Evolutionary conservation across 2,329 filamentous ascomycete genomes (phyloP), one percentile per base, ranked within the genome.

Genomic region (Microdochium bolleyi): DNA sequence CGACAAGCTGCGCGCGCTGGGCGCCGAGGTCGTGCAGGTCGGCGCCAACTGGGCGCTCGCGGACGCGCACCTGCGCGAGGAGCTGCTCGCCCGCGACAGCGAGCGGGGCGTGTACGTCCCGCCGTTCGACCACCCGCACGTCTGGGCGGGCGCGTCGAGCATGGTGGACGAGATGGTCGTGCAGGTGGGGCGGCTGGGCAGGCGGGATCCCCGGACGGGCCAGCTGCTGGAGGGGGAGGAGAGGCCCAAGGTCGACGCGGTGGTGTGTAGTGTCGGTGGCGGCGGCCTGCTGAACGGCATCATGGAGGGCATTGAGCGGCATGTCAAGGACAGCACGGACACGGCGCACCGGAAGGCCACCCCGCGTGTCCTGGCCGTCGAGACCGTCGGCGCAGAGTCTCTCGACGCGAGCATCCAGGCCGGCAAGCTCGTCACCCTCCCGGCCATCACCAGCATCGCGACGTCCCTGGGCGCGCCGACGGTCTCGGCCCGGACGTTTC

Each of bases 251-350:
- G 77, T 88, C 2, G 84, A 91, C 61, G 87, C 78, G 2, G 75
- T 95, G 13, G 78, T 94, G 48, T 92, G 88, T 68, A 86, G 78
- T 54, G 88, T 92, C 37, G 90, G 90, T 7, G 90, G 90, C 10
- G 90, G 90, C 16, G 89, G 90, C 0, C 70, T 95, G 22, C 77
- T 95, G 51, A 88, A 85, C 61, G 90, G 90, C 3, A 71, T 95
- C 53, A 81, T 88, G 69, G 75, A 84, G 63, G 88, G 87, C 10
- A 73, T 92, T 24, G 78, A 84, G 61, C 65, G 70, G 37, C 66
- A 63, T 53, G 13, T 22, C n/a, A 61, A 56, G 49, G 19, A 10
- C 24, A 52, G 67, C 71, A 46, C 66, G 57, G 57, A 66, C 59
- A 52, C 70, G 62, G 72, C 56, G 61, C 2, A 58, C 55, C 4